These are phyloP conservation scores for Pseudotsuga menziesii DNA, from an alignment of 75 land plant genomes.

Conservation along the genomic window DNA sequence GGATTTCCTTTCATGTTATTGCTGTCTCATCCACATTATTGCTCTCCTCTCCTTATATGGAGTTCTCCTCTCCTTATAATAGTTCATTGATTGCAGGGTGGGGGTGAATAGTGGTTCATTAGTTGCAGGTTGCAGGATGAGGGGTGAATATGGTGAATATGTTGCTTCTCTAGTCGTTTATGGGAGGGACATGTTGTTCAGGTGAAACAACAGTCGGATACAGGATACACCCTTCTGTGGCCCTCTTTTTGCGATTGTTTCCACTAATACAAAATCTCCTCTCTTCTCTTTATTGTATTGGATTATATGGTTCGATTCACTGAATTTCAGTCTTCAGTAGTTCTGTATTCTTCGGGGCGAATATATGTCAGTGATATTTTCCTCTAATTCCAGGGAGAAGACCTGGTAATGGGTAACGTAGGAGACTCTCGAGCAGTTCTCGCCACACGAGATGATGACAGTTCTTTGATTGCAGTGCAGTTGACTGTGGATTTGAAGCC, in stretches of 20 bases:
- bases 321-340: neutral
- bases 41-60: too few relatives aligned
- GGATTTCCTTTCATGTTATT: too few relatives aligned
- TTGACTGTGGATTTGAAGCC: constrained; percentile 72
- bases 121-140: too few relatives aligned
- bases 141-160: too few relatives aligned
- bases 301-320: neutral
- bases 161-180: too few relatives aligned
- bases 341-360: constrained; percentile 5
- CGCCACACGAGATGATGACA: constrained; percentile 32
- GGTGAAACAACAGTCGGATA: too few relatives aligned
- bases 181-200: too few relatives aligned
- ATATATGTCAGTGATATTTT: constrained; percentile 50
- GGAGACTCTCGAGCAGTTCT: constrained; percentile 66
- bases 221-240: neutral
- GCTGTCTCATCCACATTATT: too few relatives aligned
- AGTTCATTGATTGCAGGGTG: too few relatives aligned
- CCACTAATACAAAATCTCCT: too few relatives aligned
- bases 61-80: too few relatives aligned
- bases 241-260: neutral
- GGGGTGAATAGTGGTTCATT: too few relatives aligned
- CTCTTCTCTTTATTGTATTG: neutral
- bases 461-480: constrained; percentile 33
- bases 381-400: constrained; percentile 62
- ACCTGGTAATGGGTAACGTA: constrained; percentile 52